Base-by-base conservation (phyloP, 768 basidiomycete species). In the Melanogaster broomeanus region DNA sequence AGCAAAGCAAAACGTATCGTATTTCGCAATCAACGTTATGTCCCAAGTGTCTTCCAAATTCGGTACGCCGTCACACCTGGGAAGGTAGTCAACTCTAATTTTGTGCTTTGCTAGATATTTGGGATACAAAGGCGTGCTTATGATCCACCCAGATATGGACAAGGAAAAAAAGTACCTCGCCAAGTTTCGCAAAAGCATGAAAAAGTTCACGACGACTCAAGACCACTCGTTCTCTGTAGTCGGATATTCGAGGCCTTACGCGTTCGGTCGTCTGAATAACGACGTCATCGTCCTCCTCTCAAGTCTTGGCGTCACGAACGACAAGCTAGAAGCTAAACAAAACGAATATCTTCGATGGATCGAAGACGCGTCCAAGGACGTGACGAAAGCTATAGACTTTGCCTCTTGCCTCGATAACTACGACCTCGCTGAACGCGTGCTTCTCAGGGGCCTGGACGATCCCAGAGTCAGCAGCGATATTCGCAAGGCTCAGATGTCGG, bases 61-160 rank as follows among this genome's bases (percentile, higher is more conserved):
- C 70, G 85, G 85, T 84, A 57, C 31, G 25, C 27, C 13, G 2
- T 39, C 25, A 21, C 37, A 15, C 33, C 11, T 31, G 15, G 1
- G 2, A 15, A 11, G 59, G 45, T 47, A 51, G 7, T 16, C 10
- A 9, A 46, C 18, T 22, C 33, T 45, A 35, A 45, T 45, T 4
- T 9, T 24, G 39, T n/a, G 7, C 8, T 38, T 33, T 19, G 44
- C 11, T 22, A 86, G 84, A 46, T 87, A 87, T 60, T 66, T 77
- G n/a, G 85, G 85, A 9, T 86, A 88, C 60, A 87, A 87, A 68
- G 85, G 85, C 6, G 85, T 87, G 6, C 63, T 86, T 19, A 84
- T 84, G 82, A 67, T 85, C 3, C 82, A 87, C 58, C 83, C 83
- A 0, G 68, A 76, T n/a, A 69, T 88, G 22, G 81, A 83, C 55